phyloP scores from a whole-genome alignment of 192 early-diverging fungal species.

The Podila clonocystis region DNA sequence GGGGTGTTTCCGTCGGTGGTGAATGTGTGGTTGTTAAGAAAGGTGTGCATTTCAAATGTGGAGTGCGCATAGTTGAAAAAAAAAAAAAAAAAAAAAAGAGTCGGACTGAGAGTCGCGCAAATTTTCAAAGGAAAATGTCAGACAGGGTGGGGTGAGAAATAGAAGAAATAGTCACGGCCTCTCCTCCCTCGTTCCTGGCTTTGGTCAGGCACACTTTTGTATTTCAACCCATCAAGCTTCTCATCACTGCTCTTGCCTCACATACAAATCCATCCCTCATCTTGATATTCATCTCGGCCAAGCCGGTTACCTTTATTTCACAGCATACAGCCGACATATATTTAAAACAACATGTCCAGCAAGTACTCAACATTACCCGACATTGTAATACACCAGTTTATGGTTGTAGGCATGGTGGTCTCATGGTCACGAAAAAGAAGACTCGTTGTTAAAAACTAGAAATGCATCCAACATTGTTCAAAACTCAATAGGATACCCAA shows the following conservation, averaged over 20 bases:
- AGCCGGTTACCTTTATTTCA: background rate
- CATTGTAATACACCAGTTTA: slow-evolving; percentile 61
- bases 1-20: background rate
- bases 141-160: background rate
- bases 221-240: background rate
- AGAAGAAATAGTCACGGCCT: background rate
- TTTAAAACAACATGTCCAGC: slow-evolving; percentile 52
- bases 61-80: no score
- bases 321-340: background rate
- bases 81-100: background rate
- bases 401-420: background rate
- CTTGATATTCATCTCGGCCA: background rate
- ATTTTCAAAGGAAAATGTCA: background rate
- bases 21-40: slow-evolving; percentile 25
- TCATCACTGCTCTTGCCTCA: background rate
- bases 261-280: background rate
- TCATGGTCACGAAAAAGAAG: background rate
- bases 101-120: background rate
- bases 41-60: slow-evolving; percentile 6
- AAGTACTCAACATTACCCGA: slow-evolving; percentile 85
- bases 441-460: background rate
- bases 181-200: background rate
- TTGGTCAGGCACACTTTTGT: background rate
- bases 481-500: slow-evolving; percentile 64
- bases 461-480: background rate